These are phyloP conservation scores for Coniochaeta ligniaria DNA, from an alignment of 2,329 filamentous ascomycete species.

Conservation along the genomic window DNA sequence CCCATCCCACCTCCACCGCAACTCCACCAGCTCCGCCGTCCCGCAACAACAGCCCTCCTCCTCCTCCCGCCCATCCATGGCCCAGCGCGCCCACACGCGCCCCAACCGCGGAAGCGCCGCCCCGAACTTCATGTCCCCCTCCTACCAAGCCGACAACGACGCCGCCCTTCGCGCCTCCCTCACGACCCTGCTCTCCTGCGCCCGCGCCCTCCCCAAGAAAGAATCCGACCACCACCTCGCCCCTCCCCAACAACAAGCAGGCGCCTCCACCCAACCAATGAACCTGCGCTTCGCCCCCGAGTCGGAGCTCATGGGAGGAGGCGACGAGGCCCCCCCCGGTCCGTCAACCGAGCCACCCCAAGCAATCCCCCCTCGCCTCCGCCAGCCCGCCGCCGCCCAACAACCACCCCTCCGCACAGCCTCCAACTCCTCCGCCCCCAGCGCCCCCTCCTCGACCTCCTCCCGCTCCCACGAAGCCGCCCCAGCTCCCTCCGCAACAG, in stretches of 20 bases:
- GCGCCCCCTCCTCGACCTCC: slow-evolving; percentile 15
- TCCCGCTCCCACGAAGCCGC: slow-evolving; percentile 14
- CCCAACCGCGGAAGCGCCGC: slow-evolving; percentile 37
- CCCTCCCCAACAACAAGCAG: slow-evolving; percentile 26
- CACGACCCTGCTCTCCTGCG: slow-evolving; percentile 93
- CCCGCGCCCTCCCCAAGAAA: slow-evolving; percentile 72
- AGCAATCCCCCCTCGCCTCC: slow-evolving; percentile 8
- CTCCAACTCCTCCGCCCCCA: slow-evolving; percentile 22
- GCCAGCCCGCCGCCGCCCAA: no score
- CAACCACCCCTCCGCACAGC: slow-evolving; percentile 16
- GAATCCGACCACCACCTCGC: slow-evolving; percentile 33
- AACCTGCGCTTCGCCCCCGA: slow-evolving; percentile 54
- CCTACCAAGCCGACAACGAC: slow-evolving; percentile 81
- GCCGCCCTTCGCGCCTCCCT: slow-evolving; percentile 86
- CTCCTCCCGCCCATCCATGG: slow-evolving; percentile 41
- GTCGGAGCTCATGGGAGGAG: slow-evolving; percentile 45
- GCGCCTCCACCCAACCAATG: slow-evolving; percentile 36
- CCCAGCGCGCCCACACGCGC: slow-evolving; percentile 39
- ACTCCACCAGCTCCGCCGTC: slow-evolving; percentile 41
- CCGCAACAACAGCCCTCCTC: slow-evolving; percentile 42
- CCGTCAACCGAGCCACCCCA: slow-evolving; percentile 13
- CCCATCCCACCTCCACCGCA: slow-evolving; percentile 44
- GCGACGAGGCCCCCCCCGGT: slow-evolving; percentile 5
- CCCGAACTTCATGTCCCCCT: slow-evolving; percentile 61
- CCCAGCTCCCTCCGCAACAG: slow-evolving; percentile 20